These are phyloP conservation scores for Lasiodiplodia sp. DNA, from an alignment of 2,329 filamentous ascomycete species.

Conservation along the genomic window DNA sequence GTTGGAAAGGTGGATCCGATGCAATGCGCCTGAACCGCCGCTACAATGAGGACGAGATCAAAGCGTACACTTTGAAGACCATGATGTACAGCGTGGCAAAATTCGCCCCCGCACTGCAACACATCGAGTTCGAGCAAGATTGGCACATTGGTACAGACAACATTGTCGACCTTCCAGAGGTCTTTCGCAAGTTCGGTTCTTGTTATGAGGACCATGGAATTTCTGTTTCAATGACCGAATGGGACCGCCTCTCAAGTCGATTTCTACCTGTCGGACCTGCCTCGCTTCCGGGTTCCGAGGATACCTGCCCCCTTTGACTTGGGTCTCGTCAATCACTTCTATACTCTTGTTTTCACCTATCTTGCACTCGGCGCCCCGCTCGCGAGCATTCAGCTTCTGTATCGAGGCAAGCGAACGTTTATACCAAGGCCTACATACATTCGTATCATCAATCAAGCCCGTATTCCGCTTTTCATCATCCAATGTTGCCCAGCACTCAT, in stretches of 20 bases:
- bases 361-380: background rate
- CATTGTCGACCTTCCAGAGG: background rate
- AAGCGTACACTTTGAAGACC: background rate
- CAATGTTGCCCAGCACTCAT: background rate
- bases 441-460: background rate
- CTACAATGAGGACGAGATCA: background rate
- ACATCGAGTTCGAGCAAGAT: background rate
- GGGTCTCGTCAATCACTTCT: background rate
- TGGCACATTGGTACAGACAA: background rate
- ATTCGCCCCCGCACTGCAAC: background rate
- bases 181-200: background rate
- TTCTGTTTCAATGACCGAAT: background rate
- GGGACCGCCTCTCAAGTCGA: background rate
- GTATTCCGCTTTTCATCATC: background rate
- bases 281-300: background rate
- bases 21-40: background rate
- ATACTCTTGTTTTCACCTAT: background rate
- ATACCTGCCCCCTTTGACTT: background rate
- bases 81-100: background rate
- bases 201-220: background rate
- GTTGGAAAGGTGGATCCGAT: background rate
- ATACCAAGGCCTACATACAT: background rate
- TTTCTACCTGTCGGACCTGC: background rate
- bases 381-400: background rate
- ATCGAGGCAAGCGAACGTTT: background rate